phyloP scores from a whole-genome alignment of 148 eudicot species.

The Amaranthus palmeri region DNA sequence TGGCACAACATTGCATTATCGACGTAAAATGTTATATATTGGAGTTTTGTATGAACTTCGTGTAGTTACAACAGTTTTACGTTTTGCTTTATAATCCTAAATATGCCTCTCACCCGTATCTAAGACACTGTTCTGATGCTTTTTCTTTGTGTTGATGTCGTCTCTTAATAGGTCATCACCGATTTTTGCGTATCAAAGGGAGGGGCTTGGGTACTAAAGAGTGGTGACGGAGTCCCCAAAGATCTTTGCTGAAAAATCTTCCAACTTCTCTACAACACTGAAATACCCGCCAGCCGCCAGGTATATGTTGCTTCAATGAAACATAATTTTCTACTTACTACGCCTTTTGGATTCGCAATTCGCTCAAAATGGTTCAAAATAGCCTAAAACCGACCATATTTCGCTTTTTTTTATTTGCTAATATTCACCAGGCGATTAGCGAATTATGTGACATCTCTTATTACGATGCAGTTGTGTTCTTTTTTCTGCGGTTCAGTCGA shows the following conservation, averaged over 20 bases:
- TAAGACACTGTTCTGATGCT: neutral
- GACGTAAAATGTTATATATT: neutral
- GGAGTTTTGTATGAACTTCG: neutral
- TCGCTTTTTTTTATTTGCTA: too few species aligned
- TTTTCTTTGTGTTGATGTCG: neutral
- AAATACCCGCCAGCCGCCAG: neutral
- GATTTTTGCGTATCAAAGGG: slow-evolving; percentile 57
- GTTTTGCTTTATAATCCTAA: neutral
- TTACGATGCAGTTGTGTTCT: neutral
- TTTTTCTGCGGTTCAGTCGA: neutral
- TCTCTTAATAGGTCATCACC: slow-evolving; percentile 42
- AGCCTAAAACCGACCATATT: too few species aligned
- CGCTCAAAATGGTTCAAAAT: too few species aligned
- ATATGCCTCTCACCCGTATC: neutral
- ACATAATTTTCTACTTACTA: too few species aligned
- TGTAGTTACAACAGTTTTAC: neutral
- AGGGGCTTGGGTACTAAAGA: slow-evolving; percentile 55
- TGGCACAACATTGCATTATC: too few species aligned
- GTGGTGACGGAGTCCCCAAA: slow-evolving; percentile 48
- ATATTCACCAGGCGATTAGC: too few species aligned
- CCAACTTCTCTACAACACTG: neutral
- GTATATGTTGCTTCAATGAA: too few species aligned
- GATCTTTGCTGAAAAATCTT: neutral
- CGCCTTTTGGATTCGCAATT: too few species aligned
- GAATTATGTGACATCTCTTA: neutral